Evolutionary conservation across 495 filamentous ascomycete genomes (phyloP).

Genomic region (Podospora anserina): DNA sequence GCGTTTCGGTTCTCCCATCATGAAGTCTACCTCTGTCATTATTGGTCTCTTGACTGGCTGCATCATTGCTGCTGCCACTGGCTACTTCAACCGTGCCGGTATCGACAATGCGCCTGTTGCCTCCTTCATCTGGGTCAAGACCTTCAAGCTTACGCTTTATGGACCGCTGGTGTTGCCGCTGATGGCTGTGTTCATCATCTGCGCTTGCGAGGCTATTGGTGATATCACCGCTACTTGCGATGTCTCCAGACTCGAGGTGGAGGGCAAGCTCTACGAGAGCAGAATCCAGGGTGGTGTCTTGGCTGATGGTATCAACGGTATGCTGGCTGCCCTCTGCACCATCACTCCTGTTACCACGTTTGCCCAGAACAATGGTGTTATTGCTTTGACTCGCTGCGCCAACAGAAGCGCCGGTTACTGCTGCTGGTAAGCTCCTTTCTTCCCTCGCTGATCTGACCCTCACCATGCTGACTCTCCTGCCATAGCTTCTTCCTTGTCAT

Average conservation of each 20-base stretch:
- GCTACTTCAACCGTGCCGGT: slow-evolving; percentile 71
- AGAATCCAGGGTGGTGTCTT: slow-evolving; percentile 87
- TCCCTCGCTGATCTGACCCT: not conserved
- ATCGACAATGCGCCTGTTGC: slow-evolving; percentile 70
- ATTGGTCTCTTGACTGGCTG: slow-evolving; percentile 80
- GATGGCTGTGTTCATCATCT: slow-evolving; percentile 81
- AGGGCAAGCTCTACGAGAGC: slow-evolving; percentile 77
- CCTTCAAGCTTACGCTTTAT: slow-evolving; percentile 77
- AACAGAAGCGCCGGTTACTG: slow-evolving; percentile 82
- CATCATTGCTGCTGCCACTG: slow-evolving; percentile 79
- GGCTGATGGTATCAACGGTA: slow-evolving; percentile 78
- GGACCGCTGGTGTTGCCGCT: slow-evolving; percentile 79
- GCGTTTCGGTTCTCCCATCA: slow-evolving; percentile 74
- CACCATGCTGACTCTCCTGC: not conserved
- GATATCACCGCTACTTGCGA: slow-evolving; percentile 73
- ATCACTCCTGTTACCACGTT: slow-evolving; percentile 79
- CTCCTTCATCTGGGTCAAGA: slow-evolving; percentile 89
- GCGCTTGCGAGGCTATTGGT: slow-evolving; percentile 87
- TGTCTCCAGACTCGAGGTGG: slow-evolving; percentile 80
- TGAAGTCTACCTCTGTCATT: slow-evolving; percentile 68
- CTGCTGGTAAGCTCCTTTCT: slow-evolving; percentile 42
- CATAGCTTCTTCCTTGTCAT: slow-evolving; percentile 75
- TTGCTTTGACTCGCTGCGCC: slow-evolving; percentile 82
- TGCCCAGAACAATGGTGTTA: slow-evolving; percentile 89
- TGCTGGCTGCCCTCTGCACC: slow-evolving; percentile 77